These are phyloP conservation scores for Lichtheimia hyalospora DNA, from an alignment of 371 early-diverging fungal species.

Conservation along the genomic window DNA sequence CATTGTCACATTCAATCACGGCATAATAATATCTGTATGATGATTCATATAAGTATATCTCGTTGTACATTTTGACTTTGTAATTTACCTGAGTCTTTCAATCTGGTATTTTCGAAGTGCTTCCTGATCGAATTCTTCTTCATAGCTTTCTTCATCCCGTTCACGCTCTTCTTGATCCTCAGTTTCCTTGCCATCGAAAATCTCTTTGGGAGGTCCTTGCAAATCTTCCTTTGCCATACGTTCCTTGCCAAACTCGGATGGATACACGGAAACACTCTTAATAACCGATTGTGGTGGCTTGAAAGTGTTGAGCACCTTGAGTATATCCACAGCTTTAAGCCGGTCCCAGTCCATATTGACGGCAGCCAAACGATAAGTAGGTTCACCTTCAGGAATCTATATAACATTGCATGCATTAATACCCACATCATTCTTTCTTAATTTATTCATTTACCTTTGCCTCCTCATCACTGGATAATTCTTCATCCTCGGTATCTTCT, in stretches of 20 bases:
- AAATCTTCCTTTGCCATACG: slow-evolving; percentile 72
- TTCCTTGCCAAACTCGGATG: slow-evolving; percentile 96
- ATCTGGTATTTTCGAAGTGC: slow-evolving; percentile 92
- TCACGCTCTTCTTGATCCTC: slow-evolving; percentile 40
- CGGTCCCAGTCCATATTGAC: slow-evolving; percentile 99
- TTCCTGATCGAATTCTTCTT: slow-evolving; percentile 73
- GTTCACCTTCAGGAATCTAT: slow-evolving; percentile 80
- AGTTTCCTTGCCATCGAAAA: slow-evolving; percentile 54
- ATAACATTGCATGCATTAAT: slow-evolving; percentile 10
- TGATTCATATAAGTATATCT: background rate
- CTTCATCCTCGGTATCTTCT: slow-evolving; percentile 55
- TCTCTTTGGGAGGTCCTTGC: slow-evolving; percentile 85
- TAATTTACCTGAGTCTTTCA: slow-evolving; percentile 72
- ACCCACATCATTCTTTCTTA: no score
- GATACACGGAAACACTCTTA: slow-evolving; percentile 82
- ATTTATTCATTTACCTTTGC: no score
- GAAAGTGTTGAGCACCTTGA: slow-evolving; percentile 85
- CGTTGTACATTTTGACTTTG: background rate
- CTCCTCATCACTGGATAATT: slow-evolving; percentile 51
- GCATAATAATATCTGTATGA: slow-evolving; percentile 87
- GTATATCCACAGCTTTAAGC: slow-evolving; percentile 83
- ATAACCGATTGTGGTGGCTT: slow-evolving; percentile 79
- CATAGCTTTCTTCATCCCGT: slow-evolving; percentile 52
- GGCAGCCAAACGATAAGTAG: slow-evolving; percentile 85
- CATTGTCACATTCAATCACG: slow-evolving; percentile 89